phyloP scores from a whole-genome alignment of 805 yeast species.

The Phaffomyces opuntiae region DNA sequence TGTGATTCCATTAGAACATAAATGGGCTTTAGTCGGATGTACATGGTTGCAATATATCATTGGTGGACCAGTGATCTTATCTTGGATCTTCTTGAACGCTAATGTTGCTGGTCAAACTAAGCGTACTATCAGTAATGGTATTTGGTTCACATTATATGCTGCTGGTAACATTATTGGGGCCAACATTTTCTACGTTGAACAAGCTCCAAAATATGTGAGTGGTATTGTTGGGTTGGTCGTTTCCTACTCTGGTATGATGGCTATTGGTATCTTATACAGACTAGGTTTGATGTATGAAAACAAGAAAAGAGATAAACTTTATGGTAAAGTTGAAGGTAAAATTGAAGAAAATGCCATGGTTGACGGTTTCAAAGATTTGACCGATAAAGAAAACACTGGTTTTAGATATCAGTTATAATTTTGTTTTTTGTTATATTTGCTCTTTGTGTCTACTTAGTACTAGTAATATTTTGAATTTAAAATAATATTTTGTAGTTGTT shows the following conservation, averaged over 20 bases:
- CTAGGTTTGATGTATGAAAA: slow-evolving; percentile 3
- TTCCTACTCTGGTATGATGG: slow-evolving; percentile 2
- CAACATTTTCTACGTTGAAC: slow-evolving; percentile 34
- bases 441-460: no score
- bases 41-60: slow-evolving; percentile 5
- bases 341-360: slow-evolving; percentile 4
- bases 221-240: slow-evolving; percentile 4
- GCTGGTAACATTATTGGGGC: slow-evolving; percentile 39
- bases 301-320: not conserved
- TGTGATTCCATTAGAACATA: slow-evolving; percentile 3
- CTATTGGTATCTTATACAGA: slow-evolving; percentile 4
- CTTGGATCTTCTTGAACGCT: slow-evolving; percentile 10
- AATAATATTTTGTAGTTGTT: no score
- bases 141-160: slow-evolving; percentile 32
- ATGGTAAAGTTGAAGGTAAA: slow-evolving; percentile 4
- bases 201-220: slow-evolving; percentile 31
- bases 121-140: slow-evolving; percentile 30
- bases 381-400: slow-evolving; percentile 4
- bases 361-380: slow-evolving; percentile 5
- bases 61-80: slow-evolving; percentile 4
- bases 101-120: slow-evolving; percentile 35
- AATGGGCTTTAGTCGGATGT: slow-evolving; percentile 27
- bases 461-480: no score
- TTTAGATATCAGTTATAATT: slow-evolving; percentile 3
- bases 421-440: no score